phyloP scores from a whole-genome alignment of 306 rosid species.

The Cucurbita moschata region DNA sequence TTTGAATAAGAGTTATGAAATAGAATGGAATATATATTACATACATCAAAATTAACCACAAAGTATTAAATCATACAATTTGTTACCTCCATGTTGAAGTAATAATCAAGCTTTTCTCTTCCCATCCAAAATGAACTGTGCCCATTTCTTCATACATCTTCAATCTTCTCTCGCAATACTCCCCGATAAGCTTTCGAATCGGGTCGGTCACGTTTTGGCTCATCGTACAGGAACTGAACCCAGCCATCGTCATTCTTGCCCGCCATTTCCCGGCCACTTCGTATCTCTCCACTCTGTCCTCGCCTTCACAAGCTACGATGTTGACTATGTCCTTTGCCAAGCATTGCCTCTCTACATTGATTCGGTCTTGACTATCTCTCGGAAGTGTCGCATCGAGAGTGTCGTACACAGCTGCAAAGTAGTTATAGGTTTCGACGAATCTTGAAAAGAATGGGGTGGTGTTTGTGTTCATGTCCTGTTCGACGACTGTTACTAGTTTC shows the following conservation, averaged over 20 bases:
- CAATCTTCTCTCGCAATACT: constrained; percentile 58
- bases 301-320: constrained; percentile 82
- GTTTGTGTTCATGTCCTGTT: constrained; percentile 90
- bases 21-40: not conserved
- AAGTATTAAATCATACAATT: constrained; percentile 11
- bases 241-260: constrained; percentile 95
- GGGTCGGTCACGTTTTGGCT: constrained; percentile 28
- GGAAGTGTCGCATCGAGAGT: constrained; percentile 88
- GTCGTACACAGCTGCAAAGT: constrained; percentile 76
- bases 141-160: constrained; percentile 66
- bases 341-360: constrained; percentile 90
- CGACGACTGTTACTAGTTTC: constrained; percentile 77
- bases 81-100: constrained; percentile 79
- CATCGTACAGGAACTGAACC: constrained; percentile 51
- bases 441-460: constrained; percentile 71
- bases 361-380: constrained; percentile 78
- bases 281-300: constrained; percentile 78
- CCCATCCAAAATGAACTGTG: constrained; percentile 90
- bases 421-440: constrained; percentile 67
- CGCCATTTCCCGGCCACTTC: constrained; percentile 98
- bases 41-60: not conserved
- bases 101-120: constrained; percentile 72
- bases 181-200: constrained; percentile 30
- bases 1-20: not conserved
- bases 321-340: constrained; percentile 90